A percentile compares a stretch with the other conserved stretches of the same genome.
Evolutionary conservation across 1,284 basidiomycete genomes (phyloP).

Genomic region (Neonothopanus nambi): DNA sequence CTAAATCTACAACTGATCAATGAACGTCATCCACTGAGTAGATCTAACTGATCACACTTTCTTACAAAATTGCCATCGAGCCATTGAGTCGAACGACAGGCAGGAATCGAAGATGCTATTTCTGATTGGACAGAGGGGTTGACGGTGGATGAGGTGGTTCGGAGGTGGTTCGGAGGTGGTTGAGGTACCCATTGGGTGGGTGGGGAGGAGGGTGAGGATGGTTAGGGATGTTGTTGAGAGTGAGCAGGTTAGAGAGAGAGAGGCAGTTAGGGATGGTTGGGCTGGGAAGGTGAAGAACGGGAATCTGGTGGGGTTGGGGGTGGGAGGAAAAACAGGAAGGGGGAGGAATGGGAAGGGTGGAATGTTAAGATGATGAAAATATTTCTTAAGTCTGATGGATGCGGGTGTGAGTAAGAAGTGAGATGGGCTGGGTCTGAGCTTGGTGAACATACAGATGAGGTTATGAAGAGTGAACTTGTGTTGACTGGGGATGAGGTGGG

Average conservation of each 20-base stretch:
- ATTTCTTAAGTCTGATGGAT: conserved; percentile 63
- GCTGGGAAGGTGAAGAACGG: too few species aligned
- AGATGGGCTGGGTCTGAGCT: conserved; percentile 70
- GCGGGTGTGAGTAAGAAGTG: conserved; percentile 53
- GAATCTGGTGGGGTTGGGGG: too few species aligned
- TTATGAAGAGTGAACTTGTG: conserved; percentile 52
- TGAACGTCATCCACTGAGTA: conserved; percentile 61
- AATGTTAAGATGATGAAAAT: conserved; percentile 65
- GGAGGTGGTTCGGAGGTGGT: conserved; percentile 41
- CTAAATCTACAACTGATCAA: conserved; percentile 65
- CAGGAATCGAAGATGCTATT: conserved; percentile 64
- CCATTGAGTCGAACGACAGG: conserved; percentile 56
- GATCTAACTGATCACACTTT: too few species aligned
- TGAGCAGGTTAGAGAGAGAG: conserved; percentile 54
- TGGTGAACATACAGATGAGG: conserved; percentile 62
- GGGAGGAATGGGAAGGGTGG: conserved; percentile 40
- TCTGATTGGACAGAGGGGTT: conserved; percentile 52
- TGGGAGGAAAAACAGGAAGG: conserved; percentile 14
- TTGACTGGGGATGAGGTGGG: conserved; percentile 43
- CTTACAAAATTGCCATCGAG: too few species aligned
- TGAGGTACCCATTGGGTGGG: conserved; percentile 66
- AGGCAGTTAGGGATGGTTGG: conserved; percentile 58
- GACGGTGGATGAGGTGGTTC: conserved; percentile 45
- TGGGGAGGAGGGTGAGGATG: conserved; percentile 58
- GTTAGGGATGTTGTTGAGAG: too few species aligned